Conservation (phyloP, 139 green algal species). For the Chlorella sp. region DNA sequence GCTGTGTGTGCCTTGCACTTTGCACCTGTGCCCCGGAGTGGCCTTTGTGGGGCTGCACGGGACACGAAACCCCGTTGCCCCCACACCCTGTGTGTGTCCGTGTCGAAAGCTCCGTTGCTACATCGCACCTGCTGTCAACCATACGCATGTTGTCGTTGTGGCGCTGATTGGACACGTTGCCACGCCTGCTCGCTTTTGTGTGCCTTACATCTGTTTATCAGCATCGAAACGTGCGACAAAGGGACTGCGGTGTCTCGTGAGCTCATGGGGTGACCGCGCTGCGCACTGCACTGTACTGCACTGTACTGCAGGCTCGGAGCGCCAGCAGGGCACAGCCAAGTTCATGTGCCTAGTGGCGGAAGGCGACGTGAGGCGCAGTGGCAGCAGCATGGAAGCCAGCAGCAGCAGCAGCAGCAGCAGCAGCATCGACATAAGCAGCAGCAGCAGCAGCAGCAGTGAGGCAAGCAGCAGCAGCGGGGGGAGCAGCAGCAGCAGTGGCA, state of each 20-base stretch:
- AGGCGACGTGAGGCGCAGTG: neutral
- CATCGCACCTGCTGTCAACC: too few relatives aligned
- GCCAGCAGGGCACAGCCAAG: neutral
- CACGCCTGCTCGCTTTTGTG: too few relatives aligned
- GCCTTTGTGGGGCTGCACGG: neutral
- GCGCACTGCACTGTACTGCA: too few relatives aligned
- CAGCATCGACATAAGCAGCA: neutral
- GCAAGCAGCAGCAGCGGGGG: neutral
- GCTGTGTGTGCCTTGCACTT: neutral
- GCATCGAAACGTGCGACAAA: too few relatives aligned
- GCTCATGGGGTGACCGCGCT: too few relatives aligned
- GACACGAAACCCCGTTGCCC: neutral
- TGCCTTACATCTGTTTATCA: too few relatives aligned
- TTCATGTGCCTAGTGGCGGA: slow-evolving; percentile 8
- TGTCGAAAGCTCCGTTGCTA: too few relatives aligned
- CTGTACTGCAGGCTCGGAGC: slow-evolving; percentile 13
- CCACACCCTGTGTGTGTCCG: neutral
- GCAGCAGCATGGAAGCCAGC: slow-evolving; percentile 4
- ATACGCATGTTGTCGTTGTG: too few relatives aligned
- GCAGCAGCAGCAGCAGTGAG: neutral
- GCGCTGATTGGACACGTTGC: too few relatives aligned
- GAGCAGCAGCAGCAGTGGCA: neutral
- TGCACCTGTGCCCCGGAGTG: too few relatives aligned
- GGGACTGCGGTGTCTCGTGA: too few relatives aligned
- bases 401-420: neutral